Conservation (phyloP, 306 rosid species). For the Ochetophila trinervis region DNA sequence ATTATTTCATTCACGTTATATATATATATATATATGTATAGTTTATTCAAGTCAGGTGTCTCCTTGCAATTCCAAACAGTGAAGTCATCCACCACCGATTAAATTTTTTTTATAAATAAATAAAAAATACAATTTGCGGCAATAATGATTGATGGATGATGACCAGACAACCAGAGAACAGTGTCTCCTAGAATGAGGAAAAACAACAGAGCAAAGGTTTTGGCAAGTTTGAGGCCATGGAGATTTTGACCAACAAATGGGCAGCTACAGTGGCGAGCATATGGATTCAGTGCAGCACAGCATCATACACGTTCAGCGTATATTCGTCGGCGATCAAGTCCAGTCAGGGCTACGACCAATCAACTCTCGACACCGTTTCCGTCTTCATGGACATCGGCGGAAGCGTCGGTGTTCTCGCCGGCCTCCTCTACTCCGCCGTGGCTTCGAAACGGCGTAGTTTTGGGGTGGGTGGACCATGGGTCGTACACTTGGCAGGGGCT, state of each 20-base stretch:
- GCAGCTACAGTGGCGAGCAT: conserved; percentile 54
- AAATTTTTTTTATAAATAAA: too few species aligned
- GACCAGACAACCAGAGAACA: too few species aligned
- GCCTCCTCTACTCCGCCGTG: conserved; percentile 74
- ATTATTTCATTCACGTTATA: too few species aligned
- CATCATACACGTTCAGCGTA: conserved; percentile 83
- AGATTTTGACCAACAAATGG: conserved; percentile 57
- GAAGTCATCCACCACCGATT: too few species aligned
- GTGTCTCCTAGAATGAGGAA: too few species aligned
- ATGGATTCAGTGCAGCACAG: conserved; percentile 87
- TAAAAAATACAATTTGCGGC: too few species aligned
- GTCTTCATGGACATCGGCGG: conserved; percentile 94
- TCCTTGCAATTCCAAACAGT: too few species aligned
- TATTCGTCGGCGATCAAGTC: conserved; percentile 75
- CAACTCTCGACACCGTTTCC: conserved; percentile 86
- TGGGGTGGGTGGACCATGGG: conserved; percentile 73
- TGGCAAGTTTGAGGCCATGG: conserved; percentile 14
- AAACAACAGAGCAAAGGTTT: too few species aligned
- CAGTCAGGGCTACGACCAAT: conserved; percentile 69
- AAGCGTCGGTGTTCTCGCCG: conserved; percentile 73
- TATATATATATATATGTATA: too few species aligned
- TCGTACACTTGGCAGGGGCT: conserved; percentile 56
- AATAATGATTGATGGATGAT: too few species aligned
- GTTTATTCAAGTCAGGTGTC: too few species aligned
- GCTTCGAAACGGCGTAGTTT: conserved; percentile 4